These are phyloP conservation scores for Mrakia hoshinonis DNA, from an alignment of 768 basidiomycete species.

Conservation along the genomic window DNA sequence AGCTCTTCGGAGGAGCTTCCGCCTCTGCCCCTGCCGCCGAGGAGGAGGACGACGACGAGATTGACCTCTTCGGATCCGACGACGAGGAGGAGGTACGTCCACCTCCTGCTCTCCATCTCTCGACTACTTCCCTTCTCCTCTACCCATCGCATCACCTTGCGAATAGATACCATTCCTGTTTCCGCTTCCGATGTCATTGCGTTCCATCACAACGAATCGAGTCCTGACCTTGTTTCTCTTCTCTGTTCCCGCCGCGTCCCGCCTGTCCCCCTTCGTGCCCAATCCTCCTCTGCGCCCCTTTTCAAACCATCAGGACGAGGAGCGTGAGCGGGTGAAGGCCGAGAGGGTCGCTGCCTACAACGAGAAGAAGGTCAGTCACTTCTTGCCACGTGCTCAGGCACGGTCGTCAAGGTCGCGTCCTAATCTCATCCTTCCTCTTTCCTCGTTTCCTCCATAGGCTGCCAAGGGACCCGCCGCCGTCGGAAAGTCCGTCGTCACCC, in stretches of 20 bases:
- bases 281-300: slow-evolving; percentile 40
- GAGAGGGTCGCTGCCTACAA: slow-evolving; percentile 90
- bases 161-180: background rate
- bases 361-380: slow-evolving; percentile 64
- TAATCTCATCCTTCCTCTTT: too few species aligned
- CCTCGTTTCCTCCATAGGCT: slow-evolving; percentile 31
- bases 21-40: slow-evolving; percentile 44
- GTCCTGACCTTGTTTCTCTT: background rate
- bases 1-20: slow-evolving; percentile 53
- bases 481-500: slow-evolving; percentile 83
- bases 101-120: too few species aligned
- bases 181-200: background rate
- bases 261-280: background rate
- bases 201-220: background rate
- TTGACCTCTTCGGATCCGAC: slow-evolving; percentile 81
- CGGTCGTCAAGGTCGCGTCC: too few species aligned
- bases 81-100: slow-evolving; percentile 44
- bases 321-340: slow-evolving; percentile 77
- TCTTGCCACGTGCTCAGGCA: too few species aligned
- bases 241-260: slow-evolving; percentile 33
- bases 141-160: background rate
- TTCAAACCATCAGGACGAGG: slow-evolving; percentile 63
- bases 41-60: slow-evolving; percentile 63
- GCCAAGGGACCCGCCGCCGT: slow-evolving; percentile 40
- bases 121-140: background rate